Conservation (phyloP, 176 grass and related monocot genomes). For the Lolium multiflorum region DNA sequence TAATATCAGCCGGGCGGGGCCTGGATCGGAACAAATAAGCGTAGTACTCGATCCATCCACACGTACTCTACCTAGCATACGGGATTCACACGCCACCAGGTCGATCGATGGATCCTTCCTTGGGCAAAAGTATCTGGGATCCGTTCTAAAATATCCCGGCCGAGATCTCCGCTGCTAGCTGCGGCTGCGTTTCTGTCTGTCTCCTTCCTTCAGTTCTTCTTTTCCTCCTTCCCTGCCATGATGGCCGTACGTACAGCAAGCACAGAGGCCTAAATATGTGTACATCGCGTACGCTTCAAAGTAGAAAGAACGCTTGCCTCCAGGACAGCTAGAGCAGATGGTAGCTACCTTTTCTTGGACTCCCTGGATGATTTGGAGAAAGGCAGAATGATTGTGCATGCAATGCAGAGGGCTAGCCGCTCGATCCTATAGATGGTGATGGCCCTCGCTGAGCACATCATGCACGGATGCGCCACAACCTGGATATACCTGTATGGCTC, state of each 20-base stretch:
- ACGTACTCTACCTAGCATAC: not conserved
- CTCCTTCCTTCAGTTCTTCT: conserved; percentile 1
- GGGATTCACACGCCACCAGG: conserved; percentile 55
- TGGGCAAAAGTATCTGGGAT: not conserved
- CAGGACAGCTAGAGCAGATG: not conserved
- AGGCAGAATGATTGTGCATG: conserved; percentile 34
- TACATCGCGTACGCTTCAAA: conserved; percentile 8
- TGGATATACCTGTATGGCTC: not conserved
- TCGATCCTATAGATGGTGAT: too few relatives aligned
- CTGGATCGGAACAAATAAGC: not conserved
- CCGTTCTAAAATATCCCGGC: not conserved
- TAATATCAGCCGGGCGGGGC: conserved; percentile 22
- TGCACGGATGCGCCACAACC: conserved; percentile 22
- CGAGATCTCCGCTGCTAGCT: not conserved
- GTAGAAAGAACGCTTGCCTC: not conserved
- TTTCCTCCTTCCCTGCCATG: not conserved
- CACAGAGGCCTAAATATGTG: not conserved
- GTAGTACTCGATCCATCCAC: not conserved
- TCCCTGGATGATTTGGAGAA: conserved; percentile 35
- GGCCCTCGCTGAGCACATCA: conserved; percentile 34
- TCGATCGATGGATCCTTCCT: not conserved
- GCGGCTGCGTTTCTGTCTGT: not conserved
- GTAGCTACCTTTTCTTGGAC: not conserved
- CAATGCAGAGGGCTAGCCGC: not conserved
- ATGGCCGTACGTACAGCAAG: conserved; percentile 21